Conservation (phyloP, 1,284 basidiomycete species). For the Porodaedalea pini region DNA sequence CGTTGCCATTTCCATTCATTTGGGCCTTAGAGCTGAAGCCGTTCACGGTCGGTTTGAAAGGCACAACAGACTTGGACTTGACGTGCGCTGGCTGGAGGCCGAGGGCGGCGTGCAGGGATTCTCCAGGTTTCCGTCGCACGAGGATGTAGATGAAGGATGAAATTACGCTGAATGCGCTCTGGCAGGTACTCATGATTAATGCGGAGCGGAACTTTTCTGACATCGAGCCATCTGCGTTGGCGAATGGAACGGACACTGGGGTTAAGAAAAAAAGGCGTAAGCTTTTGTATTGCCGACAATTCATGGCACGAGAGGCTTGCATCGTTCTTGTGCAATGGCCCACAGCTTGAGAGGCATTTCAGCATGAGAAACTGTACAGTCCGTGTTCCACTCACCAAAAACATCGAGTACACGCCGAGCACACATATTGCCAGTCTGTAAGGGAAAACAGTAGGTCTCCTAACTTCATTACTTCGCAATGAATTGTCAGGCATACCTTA, state of each 20-base stretch:
- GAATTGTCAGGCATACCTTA: constrained; percentile 2
- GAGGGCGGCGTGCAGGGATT: constrained; percentile 51
- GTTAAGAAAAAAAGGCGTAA: constrained; percentile 8
- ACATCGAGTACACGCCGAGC: constrained; percentile 32
- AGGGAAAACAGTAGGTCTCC: background rate
- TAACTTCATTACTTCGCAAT: background rate
- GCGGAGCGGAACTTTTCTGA: constrained; percentile 84
- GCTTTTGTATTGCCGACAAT: background rate
- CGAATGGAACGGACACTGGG: constrained; percentile 85
- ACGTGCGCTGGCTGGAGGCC: constrained; percentile 42
- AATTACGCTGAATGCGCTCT: constrained; percentile 77
- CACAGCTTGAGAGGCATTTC: constrained; percentile 53
- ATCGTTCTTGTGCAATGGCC: constrained; percentile 89
- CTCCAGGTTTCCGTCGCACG: constrained; percentile 53
- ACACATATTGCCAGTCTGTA: constrained; percentile 29
- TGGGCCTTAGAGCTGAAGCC: constrained; percentile 2
- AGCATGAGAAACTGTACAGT: background rate
- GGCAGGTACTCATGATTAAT: constrained; percentile 83
- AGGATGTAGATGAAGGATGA: constrained; percentile 80
- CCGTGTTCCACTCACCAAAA: constrained; percentile 24
- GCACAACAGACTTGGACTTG: constrained; percentile 20
- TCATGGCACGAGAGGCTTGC: constrained; percentile 37
- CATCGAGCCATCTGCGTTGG: constrained; percentile 56
- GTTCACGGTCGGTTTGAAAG: constrained; percentile 7
- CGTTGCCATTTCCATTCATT: constrained; percentile 29